Conservation (phyloP, 495 filamentous ascomycete species). For the Penicillium steckii region DNA sequence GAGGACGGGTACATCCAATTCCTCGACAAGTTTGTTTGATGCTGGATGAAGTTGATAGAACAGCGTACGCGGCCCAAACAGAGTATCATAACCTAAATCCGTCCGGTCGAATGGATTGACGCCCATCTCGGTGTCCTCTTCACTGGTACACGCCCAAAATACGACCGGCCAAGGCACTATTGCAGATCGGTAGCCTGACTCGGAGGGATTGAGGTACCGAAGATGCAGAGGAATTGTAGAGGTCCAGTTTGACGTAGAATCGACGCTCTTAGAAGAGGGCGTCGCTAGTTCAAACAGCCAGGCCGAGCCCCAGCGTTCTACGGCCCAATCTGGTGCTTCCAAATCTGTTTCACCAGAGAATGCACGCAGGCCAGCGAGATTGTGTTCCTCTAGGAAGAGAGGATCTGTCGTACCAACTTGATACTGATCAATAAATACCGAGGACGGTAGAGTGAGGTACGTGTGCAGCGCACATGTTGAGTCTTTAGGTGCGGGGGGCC, state of each 20-base stretch:
- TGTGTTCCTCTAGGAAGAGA: constrained; percentile 72
- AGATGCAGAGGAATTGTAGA: constrained; percentile 83
- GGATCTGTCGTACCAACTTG: constrained; percentile 65
- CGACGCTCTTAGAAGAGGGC: constrained; percentile 24
- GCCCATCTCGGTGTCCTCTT: constrained; percentile 70
- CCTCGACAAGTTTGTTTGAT: constrained; percentile 51
- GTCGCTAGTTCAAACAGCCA: constrained; percentile 73
- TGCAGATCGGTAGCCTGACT: constrained; percentile 45
- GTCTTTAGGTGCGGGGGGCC: constrained; percentile 32
- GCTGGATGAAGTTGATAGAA: constrained; percentile 81
- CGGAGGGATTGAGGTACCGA: constrained; percentile 68
- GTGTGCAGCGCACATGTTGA: constrained; percentile 71
- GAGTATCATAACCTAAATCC: constrained; percentile 81
- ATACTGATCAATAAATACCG: constrained; percentile 85
- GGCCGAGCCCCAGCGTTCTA: constrained; percentile 75
- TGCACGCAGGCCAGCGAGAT: constrained; percentile 64
- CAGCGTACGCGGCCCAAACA: constrained; percentile 76
- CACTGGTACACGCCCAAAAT: constrained; percentile 88
- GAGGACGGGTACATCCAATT: constrained; percentile 74
- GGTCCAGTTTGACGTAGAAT: constrained; percentile 53
- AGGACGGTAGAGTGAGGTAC: constrained; percentile 82
- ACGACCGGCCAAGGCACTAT: constrained; percentile 72
- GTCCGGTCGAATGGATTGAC: constrained; percentile 83
- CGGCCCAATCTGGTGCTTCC: constrained; percentile 84
- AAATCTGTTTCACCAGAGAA: constrained; percentile 83